Evolutionary conservation across 1,139 yeast genomes (phyloP).

Genomic region (Zygotorulaspora mrakii): DNA sequence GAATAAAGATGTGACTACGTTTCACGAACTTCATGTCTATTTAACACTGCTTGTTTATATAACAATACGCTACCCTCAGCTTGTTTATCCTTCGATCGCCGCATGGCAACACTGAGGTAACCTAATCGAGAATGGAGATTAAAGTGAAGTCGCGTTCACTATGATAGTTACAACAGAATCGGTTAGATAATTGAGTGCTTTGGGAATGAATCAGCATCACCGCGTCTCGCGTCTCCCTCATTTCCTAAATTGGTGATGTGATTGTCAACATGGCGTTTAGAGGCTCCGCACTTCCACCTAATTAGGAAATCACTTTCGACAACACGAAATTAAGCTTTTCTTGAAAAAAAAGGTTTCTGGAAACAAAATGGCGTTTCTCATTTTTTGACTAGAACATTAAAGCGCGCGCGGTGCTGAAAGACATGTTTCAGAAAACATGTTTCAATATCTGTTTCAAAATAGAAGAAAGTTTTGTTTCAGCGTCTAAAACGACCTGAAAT

Average conservation of each 20-base stretch:
- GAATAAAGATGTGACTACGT: too few relatives aligned
- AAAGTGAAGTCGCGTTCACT: conserved; percentile 14
- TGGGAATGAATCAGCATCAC: background rate
- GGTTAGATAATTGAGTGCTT: background rate
- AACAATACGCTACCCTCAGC: background rate
- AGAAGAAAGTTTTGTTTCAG: too few relatives aligned
- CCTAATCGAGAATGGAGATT: conserved; percentile 17
- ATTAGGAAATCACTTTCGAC: background rate
- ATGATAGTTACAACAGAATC: background rate
- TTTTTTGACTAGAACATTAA: too few relatives aligned
- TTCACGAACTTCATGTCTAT: background rate
- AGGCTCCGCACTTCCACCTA: background rate
- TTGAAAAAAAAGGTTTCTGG: background rate
- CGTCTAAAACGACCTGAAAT: background rate
- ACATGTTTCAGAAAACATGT: background rate
- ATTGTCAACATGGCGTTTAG: conserved; percentile 3
- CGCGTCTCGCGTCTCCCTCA: conserved; percentile 3
- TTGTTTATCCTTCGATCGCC: background rate
- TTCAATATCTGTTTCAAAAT: too few relatives aligned
- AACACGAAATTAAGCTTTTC: conserved; percentile 1
- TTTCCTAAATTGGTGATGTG: conserved; percentile 1
- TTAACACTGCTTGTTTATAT: conserved; percentile 1
- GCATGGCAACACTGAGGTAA: conserved; percentile 10
- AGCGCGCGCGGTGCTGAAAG: too few relatives aligned
- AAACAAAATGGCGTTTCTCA: too few relatives aligned